Base-by-base conservation (phyloP, 768 basidiomycete genomes). In the Strobilomyces echinocephalus region DNA sequence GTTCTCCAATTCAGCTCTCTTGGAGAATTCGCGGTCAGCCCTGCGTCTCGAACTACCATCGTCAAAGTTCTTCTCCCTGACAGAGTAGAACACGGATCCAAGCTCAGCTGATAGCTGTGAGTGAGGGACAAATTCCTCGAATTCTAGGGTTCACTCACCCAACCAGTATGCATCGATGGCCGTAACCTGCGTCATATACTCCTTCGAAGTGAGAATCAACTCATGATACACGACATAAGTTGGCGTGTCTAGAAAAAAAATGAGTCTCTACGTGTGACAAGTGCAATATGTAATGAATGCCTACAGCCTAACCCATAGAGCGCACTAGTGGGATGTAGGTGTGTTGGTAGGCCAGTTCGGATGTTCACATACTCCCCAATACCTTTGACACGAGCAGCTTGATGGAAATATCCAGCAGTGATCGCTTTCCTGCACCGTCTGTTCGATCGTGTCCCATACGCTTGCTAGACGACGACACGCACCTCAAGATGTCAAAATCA, bases 131-230 rank as follows among this genome's bases (percentile, higher is more conserved):
- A 12, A n/a, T 40, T 42, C 26, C 28, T 36, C 11, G 36, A 9
- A 54, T 39, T 0, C 5, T 24, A 39, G 49, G 4, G 12, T 43
- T 6, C 3, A 50, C 67, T 78, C 71, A 91, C 93, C 94, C 34
- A 98, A 80, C 97, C 97, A 99, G 71, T 94, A 94, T 4, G 97
- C 86, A 66, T 98, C 94, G 57, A 98, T 89, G 0, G 95, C 85
- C 3, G 97, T 97, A n/a, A 99, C 97, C 69, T 94, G 93, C 16
- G 95, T 95, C 95, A 97, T 97, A 73, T 99, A 99, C 71, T 91
- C 87, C 65, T 95, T 95, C 31, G 94, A 95, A 11, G 94, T 95
- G 61, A 95, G 74, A 56, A 97, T 95, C 51, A 95, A 79, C 65
- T 97, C 95, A 67, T 99, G 97, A 68, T 98, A 99, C 33, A 99